Evolutionary conservation across 495 filamentous ascomycete genomes (phyloP), one percentile per base, ranked within the genome.

Genomic region (Penicillium crystallinum): DNA sequence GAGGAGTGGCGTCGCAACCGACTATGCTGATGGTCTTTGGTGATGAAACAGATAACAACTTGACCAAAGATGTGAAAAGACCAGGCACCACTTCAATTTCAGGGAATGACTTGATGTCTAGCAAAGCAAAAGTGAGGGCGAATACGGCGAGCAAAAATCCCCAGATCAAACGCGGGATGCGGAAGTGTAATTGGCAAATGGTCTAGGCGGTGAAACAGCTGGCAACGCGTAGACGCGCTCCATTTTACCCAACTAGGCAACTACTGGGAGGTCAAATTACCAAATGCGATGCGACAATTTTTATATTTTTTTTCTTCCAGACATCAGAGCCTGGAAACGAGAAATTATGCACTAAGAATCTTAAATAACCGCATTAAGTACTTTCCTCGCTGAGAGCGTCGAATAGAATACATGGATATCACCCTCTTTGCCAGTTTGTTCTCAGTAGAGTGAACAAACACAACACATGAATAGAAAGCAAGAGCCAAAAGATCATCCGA

Each of bases 391-490:
- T 21, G 53, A 64, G 57, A 52, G 57, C 55, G 46, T 58, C 48
- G 39, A 57, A 61, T 57, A 66, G 52, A 59, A 59, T 62, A 69
- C 59, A 65, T 62, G 56, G 64, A 57, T 64, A 60, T 68, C 45
- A 56, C 62, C 54, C 53, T 36, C 50, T 48, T 42, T 49, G 47
- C 36, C 55, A 49, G 39, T 51, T 56, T 40, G 55, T 45, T 38
- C 48, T 27, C 45, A 11, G 50, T 38, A 45, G 43, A 52, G 62
- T 52, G 36, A 49, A 42, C 18, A 58, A 47, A 46, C 25, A 42
- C 48, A 45, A 56, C 44, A 43, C n/a, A 29, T 43, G 40, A 46
- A 37, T 39, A 44, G 50, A 35, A 47, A 61, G 45, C 55, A 40
- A 53, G 46, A 57, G 49, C 55, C 49, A 55, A 58, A 31, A 61